Evolutionary conservation across 306 rosid genomes (phyloP), one percentile per base, ranked within the genome.

Genomic region (Trichosanthes cucumerina): DNA sequence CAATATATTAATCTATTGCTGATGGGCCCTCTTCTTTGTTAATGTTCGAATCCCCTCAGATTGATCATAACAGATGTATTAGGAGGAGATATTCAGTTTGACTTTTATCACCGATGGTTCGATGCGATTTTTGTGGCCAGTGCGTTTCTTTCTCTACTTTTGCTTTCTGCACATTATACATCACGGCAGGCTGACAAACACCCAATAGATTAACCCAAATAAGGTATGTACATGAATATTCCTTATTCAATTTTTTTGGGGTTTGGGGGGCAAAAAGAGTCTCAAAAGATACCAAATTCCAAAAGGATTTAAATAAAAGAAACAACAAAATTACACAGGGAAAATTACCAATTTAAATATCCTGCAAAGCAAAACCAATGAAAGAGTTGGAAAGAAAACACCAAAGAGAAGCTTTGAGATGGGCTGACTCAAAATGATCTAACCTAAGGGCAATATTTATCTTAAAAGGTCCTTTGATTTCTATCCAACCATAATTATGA

Each of bases 51-150:
- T 79, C 58, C 79, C 83, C 80, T 76, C 96, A 92, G 98, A 89
- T 91, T 91, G 78, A 95, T 95, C 81, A 95, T 95, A 75, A 95
- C 99, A n/a, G 99, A 95, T 80, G 99, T 92, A 56, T 79, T 95
- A 87, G 99, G 98, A 43, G 98, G 98, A 66, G 97, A 95, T 90
- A 92, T 95, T 84, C 99, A 95, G 80, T 95, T 95, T 62, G 99
- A 95, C 86, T 95, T 95, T 58, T 95, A 95, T 82, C 99, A 95
- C 84, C 92, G 97, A 65, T 95, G 99, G 99, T 95, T 95, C 80
- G 99, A 95, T 85, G 99, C 97, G 66, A 89, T 95, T 80, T 95
- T 95, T 77, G 93, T 95, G 86, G 97, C 99, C 54, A 95, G 99
- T 86, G 97, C 99, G 56, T 95, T 95, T 88, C 95, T 95, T 84